Conservation (phyloP, 1,284 basidiomycete species). For the Wolfiporia cocos region DNA sequence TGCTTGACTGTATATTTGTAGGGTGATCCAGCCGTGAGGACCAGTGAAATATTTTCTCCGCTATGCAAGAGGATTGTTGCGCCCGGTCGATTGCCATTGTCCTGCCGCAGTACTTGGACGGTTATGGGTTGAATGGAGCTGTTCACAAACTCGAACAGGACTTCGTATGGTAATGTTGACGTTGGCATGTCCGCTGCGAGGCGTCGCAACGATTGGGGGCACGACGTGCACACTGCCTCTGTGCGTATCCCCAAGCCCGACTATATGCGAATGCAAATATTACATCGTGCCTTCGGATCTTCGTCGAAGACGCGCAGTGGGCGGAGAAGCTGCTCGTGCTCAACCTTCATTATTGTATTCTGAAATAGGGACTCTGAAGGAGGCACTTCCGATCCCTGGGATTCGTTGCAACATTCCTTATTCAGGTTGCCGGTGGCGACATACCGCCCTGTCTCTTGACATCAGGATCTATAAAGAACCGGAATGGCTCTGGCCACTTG, state of each 20-base stretch:
- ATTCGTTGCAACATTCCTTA: not conserved
- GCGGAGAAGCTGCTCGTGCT: constrained; percentile 1
- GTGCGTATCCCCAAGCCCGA: not conserved
- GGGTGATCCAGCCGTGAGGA: constrained; percentile 23
- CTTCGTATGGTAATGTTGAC: constrained; percentile 42
- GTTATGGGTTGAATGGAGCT: constrained; percentile 32
- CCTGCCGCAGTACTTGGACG: constrained; percentile 26
- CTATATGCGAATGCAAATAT: too few species aligned
- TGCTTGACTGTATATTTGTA: constrained; percentile 25
- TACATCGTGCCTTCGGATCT: constrained; percentile 4
- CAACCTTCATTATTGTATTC: constrained; percentile 10
- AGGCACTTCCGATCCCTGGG: constrained; percentile 1
- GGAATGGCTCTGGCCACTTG: constrained; percentile 2
- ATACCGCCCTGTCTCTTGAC: too few species aligned
- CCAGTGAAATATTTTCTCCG: constrained; percentile 22
- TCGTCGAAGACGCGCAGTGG: constrained; percentile 4
- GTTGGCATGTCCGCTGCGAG: constrained; percentile 33
- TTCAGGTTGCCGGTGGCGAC: too few species aligned
- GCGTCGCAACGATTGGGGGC: not conserved
- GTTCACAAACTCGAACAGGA: constrained; percentile 43
- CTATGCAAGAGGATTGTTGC: constrained; percentile 19
- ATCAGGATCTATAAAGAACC: too few species aligned
- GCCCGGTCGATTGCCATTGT: constrained; percentile 15
- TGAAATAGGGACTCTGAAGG: constrained; percentile 8
- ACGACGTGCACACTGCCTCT: not conserved